Conservation (phyloP, 169 alveolate species). For the Plasmodium vivax region DNA sequence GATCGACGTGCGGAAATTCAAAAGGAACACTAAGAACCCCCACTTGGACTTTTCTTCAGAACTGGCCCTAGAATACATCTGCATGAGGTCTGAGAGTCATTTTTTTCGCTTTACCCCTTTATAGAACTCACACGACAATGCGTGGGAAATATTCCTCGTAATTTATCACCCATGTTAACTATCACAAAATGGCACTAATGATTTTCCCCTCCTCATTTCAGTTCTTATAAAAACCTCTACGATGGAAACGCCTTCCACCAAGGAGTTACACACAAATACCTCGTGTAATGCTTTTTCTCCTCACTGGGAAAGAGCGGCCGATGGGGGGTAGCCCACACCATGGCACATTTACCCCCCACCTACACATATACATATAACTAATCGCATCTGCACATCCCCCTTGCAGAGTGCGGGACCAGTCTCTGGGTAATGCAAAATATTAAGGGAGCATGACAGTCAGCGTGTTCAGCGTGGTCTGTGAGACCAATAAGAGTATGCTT, state of each 20-base stretch:
- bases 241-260: slow-evolving; percentile 71
- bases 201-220: slow-evolving; percentile 14
- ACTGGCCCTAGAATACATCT: slow-evolving; percentile 46
- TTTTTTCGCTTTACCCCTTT: background rate
- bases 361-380: background rate
- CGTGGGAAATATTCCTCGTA: background rate
- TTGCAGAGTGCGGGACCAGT: slow-evolving; percentile 48
- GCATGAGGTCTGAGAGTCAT: slow-evolving; percentile 40
- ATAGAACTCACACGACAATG: background rate
- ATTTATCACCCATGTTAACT: background rate
- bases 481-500: background rate
- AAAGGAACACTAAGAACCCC: slow-evolving; percentile 56
- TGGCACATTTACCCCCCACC: background rate
- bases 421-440: slow-evolving; percentile 22
- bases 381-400: background rate
- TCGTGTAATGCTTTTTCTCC: slow-evolving; percentile 24
- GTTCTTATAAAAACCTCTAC: slow-evolving; percentile 50
- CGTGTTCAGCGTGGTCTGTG: background rate
- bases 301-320: background rate
- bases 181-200: background rate
- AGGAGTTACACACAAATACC: slow-evolving; percentile 75
- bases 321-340: background rate
- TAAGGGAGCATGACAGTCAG: background rate
- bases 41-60: slow-evolving; percentile 30
- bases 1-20: slow-evolving; percentile 63